phyloP scores from a whole-genome alignment of 495 filamentous ascomycete genomes.

The Neurospora sp. region DNA sequence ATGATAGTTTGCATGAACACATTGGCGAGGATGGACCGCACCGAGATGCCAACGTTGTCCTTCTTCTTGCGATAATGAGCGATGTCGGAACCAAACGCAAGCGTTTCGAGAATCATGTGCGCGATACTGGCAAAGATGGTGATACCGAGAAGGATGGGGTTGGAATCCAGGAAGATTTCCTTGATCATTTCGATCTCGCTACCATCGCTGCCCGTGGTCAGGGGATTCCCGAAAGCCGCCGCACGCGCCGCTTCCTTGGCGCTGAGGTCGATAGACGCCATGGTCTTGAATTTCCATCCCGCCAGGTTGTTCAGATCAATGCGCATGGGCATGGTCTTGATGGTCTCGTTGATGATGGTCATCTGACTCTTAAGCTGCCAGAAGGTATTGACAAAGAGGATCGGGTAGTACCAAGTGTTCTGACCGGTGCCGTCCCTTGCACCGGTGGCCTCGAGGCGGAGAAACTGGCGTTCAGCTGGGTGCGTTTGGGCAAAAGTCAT shows the following conservation, averaged over 20 bases:
- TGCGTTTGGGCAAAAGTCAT: conserved; percentile 56
- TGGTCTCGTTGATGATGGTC: conserved; percentile 85
- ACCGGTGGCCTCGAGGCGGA: conserved; percentile 64
- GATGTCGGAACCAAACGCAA: conserved; percentile 97
- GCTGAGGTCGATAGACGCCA: conserved; percentile 76
- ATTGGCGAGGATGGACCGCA: conserved; percentile 92
- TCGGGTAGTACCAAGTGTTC: conserved; percentile 93
- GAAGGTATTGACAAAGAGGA: conserved; percentile 88
- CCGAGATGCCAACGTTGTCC: conserved; percentile 90
- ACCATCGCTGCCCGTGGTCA: conserved; percentile 47
- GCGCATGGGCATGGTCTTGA: conserved; percentile 69
- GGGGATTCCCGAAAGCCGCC: conserved; percentile 50
- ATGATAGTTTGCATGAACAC: conserved; percentile 96
- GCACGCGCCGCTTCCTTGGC: conserved; percentile 70
- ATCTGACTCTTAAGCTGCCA: conserved; percentile 92
- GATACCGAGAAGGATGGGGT: conserved; percentile 77
- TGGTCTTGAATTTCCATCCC: conserved; percentile 86
- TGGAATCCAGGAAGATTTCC: conserved; percentile 85
- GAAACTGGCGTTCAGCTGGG: conserved; percentile 63
- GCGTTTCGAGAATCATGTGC: conserved; percentile 90
- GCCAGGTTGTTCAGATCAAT: conserved; percentile 72
- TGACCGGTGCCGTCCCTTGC: conserved; percentile 70
- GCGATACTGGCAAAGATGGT: conserved; percentile 77
- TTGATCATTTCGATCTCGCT: conserved; percentile 92
- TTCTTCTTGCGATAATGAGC: conserved; percentile 99